Evolutionary conservation across 2,329 filamentous ascomycete genomes (phyloP), one percentile per base, ranked within the genome.

Genomic region (Penicillium vulpinum): DNA sequence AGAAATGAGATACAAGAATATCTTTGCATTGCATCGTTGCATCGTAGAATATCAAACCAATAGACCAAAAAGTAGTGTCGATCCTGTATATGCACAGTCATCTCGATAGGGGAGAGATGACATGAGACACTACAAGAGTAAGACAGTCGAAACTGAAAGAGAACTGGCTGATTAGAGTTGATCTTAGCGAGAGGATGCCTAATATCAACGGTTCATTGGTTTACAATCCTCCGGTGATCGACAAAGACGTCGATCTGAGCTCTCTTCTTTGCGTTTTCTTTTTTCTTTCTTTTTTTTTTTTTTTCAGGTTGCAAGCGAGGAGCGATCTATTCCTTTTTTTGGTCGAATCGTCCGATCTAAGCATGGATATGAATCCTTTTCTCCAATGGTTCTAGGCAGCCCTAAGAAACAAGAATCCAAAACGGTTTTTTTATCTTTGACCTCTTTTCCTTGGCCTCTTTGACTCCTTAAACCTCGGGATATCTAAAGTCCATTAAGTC

Each of bases 21-120:
- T 28, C 13, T 44, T 45, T 21, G n/a, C 39, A 40, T 22, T 13
- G 22, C 21, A 13, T 13, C n/a, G n/a, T n/a, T 24, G 43, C 26
- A 46, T 67, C 66, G 68, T 66, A 62, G 61, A 69, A 67, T 70
- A 67, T 66, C 44, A 56, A 58, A 58, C 69, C 68, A 70, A 71
- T 70, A 59, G 65, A 31, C 47, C 45, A 24, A 35, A 41, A 24
- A 29, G 15, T 21, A 48, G 21, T 8, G 40, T 43, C 22, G 41
- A 44, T 44, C 39, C 24, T 13, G 40, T 13, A 21, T 16, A 33
- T 46, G 43, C 43, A 45, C 21, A 10, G 5, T 11, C 26, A 18
- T 21, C 41, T 44, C 41, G 5, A 44, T 44, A 11, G 11, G 26
- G 26, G 24, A 28, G 9, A 41, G 21, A 41, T 41, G 18, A 41